Evolutionary conservation across 257 asterid genomes (phyloP).

Genomic region (Solanum medicagineum): DNA sequence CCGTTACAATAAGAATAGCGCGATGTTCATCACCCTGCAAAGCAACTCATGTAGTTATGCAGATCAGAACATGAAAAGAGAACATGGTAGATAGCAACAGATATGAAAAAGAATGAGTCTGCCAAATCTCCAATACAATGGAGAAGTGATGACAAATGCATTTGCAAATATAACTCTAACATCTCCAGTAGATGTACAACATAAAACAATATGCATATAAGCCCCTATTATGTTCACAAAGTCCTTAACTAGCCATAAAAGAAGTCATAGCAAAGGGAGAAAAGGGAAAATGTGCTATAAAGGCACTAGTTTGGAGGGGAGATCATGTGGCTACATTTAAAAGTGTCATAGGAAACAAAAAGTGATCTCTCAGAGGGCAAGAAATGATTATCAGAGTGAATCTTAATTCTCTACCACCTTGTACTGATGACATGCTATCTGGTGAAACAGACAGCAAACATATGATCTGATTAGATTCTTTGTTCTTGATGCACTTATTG

Average conservation of each 20-base stretch:
- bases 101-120: not conserved
- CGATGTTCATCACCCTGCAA: conserved; percentile 59
- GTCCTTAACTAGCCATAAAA: not conserved
- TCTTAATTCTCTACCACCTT: not conserved
- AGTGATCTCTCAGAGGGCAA: not conserved
- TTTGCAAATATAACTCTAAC: not conserved
- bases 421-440: not conserved
- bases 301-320: not conserved
- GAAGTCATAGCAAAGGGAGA: not conserved
- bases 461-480: not conserved
- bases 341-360: not conserved
- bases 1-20: conserved; percentile 47
- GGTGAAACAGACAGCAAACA: not conserved
- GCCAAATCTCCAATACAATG: not conserved
- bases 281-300: not conserved
- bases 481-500: not conserved
- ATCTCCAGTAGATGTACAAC: not conserved
- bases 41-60: not conserved
- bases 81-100: not conserved
- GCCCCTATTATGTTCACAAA: not conserved
- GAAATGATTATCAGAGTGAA: not conserved
- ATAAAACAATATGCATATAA: not conserved
- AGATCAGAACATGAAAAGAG: not conserved
- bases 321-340: not conserved
- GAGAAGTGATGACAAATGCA: not conserved